phyloP scores from a whole-genome alignment of 495 filamentous ascomycete species.

The Lasiosphaeris hirsuta region DNA sequence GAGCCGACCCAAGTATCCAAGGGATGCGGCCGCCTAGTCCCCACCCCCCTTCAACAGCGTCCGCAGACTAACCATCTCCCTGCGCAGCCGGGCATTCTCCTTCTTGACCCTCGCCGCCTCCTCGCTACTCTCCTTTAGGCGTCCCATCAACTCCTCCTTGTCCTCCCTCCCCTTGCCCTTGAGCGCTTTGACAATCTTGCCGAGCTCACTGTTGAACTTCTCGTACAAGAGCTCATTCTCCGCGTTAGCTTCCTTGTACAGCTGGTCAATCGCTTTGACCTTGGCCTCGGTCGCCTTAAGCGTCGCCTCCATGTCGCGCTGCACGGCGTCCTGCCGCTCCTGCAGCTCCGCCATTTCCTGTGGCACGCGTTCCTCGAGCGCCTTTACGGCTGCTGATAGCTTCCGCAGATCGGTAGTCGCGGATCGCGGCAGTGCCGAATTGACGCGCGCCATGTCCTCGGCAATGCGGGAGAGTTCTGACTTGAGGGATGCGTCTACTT shows the following conservation, averaged over 20 bases:
- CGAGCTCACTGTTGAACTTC: constrained; percentile 86
- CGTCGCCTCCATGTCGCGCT: constrained; percentile 64
- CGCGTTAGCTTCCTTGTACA: constrained; percentile 82
- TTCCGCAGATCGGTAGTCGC: constrained; percentile 41
- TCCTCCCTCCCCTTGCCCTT: constrained; percentile 64
- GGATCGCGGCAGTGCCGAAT: constrained; percentile 40
- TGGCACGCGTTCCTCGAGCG: constrained; percentile 64
- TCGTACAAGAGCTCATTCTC: constrained; percentile 95
- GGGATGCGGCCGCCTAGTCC: not conserved
- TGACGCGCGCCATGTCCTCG: constrained; percentile 70
- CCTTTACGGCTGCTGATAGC: constrained; percentile 53
- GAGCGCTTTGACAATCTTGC: constrained; percentile 73
- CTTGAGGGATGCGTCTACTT: constrained; percentile 65
- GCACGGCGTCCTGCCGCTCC: constrained; percentile 56
- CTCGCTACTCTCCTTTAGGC: constrained; percentile 62
- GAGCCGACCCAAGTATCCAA: not conserved
- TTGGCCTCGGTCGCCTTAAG: constrained; percentile 72
- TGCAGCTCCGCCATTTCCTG: constrained; percentile 58
- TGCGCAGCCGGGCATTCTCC: constrained; percentile 63
- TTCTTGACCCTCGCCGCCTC: constrained; percentile 70
- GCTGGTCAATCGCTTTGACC: constrained; percentile 77
- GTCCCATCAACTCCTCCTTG: constrained; percentile 66
- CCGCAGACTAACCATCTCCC: constrained; percentile 51
- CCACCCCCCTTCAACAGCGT: constrained; percentile 40
- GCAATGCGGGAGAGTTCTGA: constrained; percentile 78